phyloP scores from a whole-genome alignment of 768 basidiomycete species.

The Termitomyces sp. region DNA sequence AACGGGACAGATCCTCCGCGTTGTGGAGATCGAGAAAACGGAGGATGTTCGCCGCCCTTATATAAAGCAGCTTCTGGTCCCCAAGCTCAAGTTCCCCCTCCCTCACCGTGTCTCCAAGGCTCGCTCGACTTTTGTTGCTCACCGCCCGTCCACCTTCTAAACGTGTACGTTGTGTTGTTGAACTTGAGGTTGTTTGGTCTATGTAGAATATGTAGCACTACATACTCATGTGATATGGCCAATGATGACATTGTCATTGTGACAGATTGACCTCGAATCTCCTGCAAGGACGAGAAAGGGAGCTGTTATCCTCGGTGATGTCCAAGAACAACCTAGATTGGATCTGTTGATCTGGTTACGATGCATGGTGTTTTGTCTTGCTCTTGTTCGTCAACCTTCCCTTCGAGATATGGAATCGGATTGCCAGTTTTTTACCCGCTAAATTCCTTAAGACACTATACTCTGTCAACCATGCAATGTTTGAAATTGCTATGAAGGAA shows the following conservation, averaged over 20 bases:
- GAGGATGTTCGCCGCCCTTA: slow-evolving; percentile 93
- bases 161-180: slow-evolving; percentile 1
- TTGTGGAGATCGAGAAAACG: slow-evolving; percentile 90
- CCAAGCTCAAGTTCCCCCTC: slow-evolving; percentile 94
- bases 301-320: background rate
- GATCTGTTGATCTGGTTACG: slow-evolving; percentile 5
- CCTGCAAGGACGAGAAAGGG: too few relatives aligned
- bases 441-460: background rate
- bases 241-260: slow-evolving; percentile 16
- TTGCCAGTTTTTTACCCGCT: slow-evolving; percentile 1
- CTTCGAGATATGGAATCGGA: slow-evolving; percentile 3
- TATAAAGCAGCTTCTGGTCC: slow-evolving; percentile 92
- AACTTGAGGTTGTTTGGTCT: slow-evolving; percentile 1
- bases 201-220: slow-evolving; percentile 13
- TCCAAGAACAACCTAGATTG: slow-evolving; percentile 1
- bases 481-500: slow-evolving; percentile 16
- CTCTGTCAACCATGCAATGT: slow-evolving; percentile 6
- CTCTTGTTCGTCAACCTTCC: background rate
- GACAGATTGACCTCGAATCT: slow-evolving; percentile 4
- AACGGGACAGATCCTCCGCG: slow-evolving; percentile 82
- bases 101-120: slow-evolving; percentile 82
- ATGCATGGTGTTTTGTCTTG: background rate
- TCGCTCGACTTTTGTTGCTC: slow-evolving; percentile 76
- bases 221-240: slow-evolving; percentile 14
- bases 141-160: slow-evolving; percentile 72